Percentiles rank a stretch among this genome's conserved stretches.
Evolutionary conservation across 2,329 filamentous ascomycete genomes (phyloP).

Genomic region (Botryotinia narcissicola): DNA sequence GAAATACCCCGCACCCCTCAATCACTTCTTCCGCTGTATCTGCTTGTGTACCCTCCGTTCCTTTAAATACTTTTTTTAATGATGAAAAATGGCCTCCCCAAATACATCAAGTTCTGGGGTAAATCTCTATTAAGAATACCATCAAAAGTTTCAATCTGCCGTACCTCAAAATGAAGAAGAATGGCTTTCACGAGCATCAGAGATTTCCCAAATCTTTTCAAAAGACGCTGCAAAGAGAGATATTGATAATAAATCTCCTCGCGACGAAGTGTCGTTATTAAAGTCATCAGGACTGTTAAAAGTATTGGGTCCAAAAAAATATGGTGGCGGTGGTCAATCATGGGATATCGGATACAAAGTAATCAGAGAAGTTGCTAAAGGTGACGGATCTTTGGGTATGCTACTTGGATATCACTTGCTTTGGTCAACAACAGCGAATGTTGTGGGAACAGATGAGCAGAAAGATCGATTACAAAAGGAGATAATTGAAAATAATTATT

Average conservation of each 20-base stretch:
- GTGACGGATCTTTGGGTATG: slow-evolving; percentile 65
- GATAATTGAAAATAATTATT: slow-evolving; percentile 63
- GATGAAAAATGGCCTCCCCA: neutral
- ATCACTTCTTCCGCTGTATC: neutral
- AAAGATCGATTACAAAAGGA: slow-evolving; percentile 54
- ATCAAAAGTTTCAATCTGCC: neutral
- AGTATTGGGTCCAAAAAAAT: slow-evolving; percentile 48
- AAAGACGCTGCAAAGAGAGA: slow-evolving; percentile 39
- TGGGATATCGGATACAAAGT: slow-evolving; percentile 57
- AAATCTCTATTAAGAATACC: neutral
- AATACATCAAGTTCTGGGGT: neutral
- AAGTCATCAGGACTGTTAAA: slow-evolving; percentile 52
- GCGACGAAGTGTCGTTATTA: slow-evolving; percentile 50
- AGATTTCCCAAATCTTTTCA: neutral
- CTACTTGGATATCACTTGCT: slow-evolving; percentile 63
- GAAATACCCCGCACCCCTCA: neutral
- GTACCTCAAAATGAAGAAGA: slow-evolving; percentile 11
- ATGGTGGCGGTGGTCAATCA: slow-evolving; percentile 51
- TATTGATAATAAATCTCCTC: slow-evolving; percentile 51
- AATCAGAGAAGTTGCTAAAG: slow-evolving; percentile 62
- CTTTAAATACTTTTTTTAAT: neutral
- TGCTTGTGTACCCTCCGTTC: neutral
- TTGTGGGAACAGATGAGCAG: slow-evolving; percentile 60
- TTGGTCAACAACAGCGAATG: slow-evolving; percentile 59
- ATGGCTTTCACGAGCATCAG: slow-evolving; percentile 10